Evolutionary conservation across 345 rosid species (phyloP).

Genomic region (Pelargonium nanum): DNA sequence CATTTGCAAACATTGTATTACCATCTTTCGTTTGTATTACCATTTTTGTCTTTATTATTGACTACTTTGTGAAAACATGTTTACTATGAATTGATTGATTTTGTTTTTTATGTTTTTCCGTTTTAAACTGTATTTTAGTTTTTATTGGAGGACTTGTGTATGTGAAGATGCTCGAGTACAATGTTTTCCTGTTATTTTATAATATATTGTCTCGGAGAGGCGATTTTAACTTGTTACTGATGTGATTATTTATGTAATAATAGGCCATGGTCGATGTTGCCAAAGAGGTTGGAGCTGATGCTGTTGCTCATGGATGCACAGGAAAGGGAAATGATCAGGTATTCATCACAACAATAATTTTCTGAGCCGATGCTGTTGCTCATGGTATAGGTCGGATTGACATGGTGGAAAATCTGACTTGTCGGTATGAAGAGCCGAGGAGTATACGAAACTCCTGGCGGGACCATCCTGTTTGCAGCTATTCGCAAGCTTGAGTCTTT

Average conservation of each 20-base stretch:
- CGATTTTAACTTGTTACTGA: too few relatives aligned
- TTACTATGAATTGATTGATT: too few relatives aligned
- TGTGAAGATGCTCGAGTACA: background rate
- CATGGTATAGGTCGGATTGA: constrained; percentile 83
- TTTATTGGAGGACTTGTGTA: too few relatives aligned
- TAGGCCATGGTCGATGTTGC: constrained; percentile 99
- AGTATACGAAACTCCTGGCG: constrained; percentile 97
- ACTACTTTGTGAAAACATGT: too few relatives aligned
- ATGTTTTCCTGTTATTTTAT: background rate
- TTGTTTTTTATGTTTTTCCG: too few relatives aligned
- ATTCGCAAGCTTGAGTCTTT: constrained; percentile 73
- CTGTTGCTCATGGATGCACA: constrained; percentile 93
- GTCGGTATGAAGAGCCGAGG: constrained; percentile 97
- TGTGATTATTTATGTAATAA: constrained; percentile 4
- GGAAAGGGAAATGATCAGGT: constrained; percentile 99
- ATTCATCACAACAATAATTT: constrained; percentile 13
- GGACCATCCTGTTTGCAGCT: constrained; percentile 76
- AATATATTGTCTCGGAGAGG: background rate
- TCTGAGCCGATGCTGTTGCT: too few relatives aligned
- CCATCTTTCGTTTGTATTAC: too few relatives aligned
- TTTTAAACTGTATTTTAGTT: too few relatives aligned
- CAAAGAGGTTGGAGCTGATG: constrained; percentile 94
- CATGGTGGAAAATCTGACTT: constrained; percentile 91
- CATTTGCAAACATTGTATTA: too few relatives aligned
- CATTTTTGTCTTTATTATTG: too few relatives aligned